Evolutionary conservation across 1,284 basidiomycete genomes (phyloP), one percentile per base, ranked within the genome.

Genomic region (Ceratobasidium sp.): DNA sequence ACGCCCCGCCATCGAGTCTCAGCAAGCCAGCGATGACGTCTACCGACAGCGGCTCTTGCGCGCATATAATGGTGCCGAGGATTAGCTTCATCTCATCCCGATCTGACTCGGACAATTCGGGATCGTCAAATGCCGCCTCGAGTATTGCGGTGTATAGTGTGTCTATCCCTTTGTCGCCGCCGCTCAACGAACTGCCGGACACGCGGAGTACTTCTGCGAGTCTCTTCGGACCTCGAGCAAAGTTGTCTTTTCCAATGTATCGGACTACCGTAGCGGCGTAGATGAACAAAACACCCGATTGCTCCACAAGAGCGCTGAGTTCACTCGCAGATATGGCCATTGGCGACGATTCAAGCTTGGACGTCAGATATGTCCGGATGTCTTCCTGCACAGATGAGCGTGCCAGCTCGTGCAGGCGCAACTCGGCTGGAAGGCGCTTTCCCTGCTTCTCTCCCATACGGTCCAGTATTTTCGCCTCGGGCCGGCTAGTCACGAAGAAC

Each of bases 181-280:
- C 48, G 48, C 8, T 49, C 48, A 19, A 24, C n/a, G 48, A 19
- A n/a, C 22, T 19, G 13, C n/a, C n/a, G n/a, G 48, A 49, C 7
- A 19, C 48, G 7, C n/a, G 14, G 7, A 49, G 48, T 7, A 49
- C 16, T 19, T 49, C 19, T 24, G 14, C 22, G 48, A 49, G 48
- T 7, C 48, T 13, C 14, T 7, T 49, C 8, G 8, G 14, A 19
- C 13, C 22, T 19, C 48, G 14, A 19, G 48, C 13, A 19, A 24
- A 24, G 48, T 24, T 24, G 16, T 24, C 48, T 8, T 19, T 19
- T n/a, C n/a, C 48, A 29, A 54, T 24, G 53, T 54, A 54, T 29
- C 53, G 53, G 29, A 54, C 53, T 29, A 54, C 53, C 9, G 53
- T 54, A 54, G 53, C 22, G 29, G 27, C 53, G 53, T 54, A 54